Evolutionary conservation across 805 yeast species (phyloP).

Genomic region (Yarrowia sp.): DNA sequence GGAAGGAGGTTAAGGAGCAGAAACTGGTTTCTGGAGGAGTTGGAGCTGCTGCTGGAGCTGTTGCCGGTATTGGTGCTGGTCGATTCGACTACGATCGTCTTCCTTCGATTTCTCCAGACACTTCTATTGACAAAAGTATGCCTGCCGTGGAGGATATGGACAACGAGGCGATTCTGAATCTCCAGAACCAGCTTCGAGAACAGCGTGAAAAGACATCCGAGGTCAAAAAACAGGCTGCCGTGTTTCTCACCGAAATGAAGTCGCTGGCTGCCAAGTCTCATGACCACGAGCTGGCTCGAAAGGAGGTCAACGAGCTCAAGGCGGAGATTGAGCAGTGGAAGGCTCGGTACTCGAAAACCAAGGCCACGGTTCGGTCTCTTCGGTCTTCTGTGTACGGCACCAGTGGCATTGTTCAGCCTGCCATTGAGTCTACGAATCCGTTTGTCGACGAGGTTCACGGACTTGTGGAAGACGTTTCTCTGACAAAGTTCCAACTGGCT

Average conservation of each 20-base stretch:
- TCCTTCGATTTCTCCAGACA: slow-evolving; percentile 1
- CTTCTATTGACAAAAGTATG: slow-evolving; percentile 1
- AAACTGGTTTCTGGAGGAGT: not conserved
- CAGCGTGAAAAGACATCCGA: slow-evolving; percentile 26
- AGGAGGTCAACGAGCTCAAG: slow-evolving; percentile 34
- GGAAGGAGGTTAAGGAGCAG: not conserved
- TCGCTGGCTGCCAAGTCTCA: slow-evolving; percentile 34
- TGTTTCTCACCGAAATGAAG: slow-evolving; percentile 42
- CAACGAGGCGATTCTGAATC: not conserved
- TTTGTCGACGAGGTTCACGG: slow-evolving; percentile 33
- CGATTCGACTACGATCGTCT: slow-evolving; percentile 9
- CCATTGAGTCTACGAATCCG: slow-evolving; percentile 13
- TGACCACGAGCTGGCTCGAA: slow-evolving; percentile 30
- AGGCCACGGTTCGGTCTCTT: slow-evolving; percentile 34
- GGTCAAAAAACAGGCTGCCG: slow-evolving; percentile 35
- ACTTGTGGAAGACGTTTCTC: slow-evolving; percentile 31
- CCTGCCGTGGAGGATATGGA: slow-evolving; percentile 20
- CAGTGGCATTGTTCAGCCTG: slow-evolving; percentile 23
- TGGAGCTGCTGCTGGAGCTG: not conserved
- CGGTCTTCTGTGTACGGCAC: slow-evolving; percentile 32
- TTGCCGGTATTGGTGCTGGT: not conserved
- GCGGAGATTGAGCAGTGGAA: slow-evolving; percentile 41
- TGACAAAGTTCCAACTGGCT: slow-evolving; percentile 37
- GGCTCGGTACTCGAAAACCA: slow-evolving; percentile 34
- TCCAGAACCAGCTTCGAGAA: slow-evolving; percentile 10